These are phyloP conservation scores for Fusarium tuaranense DNA, from an alignment of 2,329 filamentous ascomycete genomes.

Conservation along the genomic window DNA sequence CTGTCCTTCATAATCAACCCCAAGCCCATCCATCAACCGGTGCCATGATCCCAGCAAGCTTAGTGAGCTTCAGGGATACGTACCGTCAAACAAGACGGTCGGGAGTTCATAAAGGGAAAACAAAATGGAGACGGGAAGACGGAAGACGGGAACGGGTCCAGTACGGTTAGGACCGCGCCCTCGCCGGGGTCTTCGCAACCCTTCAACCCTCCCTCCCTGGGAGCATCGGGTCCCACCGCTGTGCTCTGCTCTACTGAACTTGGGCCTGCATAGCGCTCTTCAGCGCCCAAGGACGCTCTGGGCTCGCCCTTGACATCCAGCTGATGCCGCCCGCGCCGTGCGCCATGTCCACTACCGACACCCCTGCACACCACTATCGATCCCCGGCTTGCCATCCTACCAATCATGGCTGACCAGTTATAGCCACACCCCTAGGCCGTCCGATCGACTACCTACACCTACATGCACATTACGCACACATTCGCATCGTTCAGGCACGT, in stretches of 20 bases:
- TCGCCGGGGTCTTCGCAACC: slow-evolving; percentile 25
- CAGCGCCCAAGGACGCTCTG: slow-evolving; percentile 32
- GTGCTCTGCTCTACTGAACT: slow-evolving; percentile 16
- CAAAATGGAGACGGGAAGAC: slow-evolving; percentile 44
- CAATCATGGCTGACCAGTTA: slow-evolving; percentile 41
- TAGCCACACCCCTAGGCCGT: slow-evolving; percentile 35
- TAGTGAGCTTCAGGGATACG: slow-evolving; percentile 13
- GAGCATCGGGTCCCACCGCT: slow-evolving; percentile 29
- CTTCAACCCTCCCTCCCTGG: slow-evolving; percentile 26
- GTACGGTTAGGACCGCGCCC: slow-evolving; percentile 44
- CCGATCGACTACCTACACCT: slow-evolving; percentile 40
- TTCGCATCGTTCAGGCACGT: slow-evolving; percentile 39
- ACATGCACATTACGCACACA: slow-evolving; percentile 41
- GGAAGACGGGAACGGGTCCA: slow-evolving; percentile 43
- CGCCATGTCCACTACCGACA: slow-evolving; percentile 41
- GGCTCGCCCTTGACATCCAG: slow-evolving; percentile 40
- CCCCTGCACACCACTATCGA: slow-evolving; percentile 46
- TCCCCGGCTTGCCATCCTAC: slow-evolving; percentile 17
- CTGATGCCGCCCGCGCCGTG: slow-evolving; percentile 41
- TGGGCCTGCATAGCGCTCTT: slow-evolving; percentile 25
- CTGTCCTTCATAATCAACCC: no score
- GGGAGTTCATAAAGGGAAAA: slow-evolving; percentile 33
- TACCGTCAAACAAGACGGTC: slow-evolving; percentile 6
- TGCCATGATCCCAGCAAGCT: neutral
- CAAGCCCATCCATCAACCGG: no score